Conservation (phyloP, 192 early-diverging fungal species). For the Linnemannia exigua region DNA sequence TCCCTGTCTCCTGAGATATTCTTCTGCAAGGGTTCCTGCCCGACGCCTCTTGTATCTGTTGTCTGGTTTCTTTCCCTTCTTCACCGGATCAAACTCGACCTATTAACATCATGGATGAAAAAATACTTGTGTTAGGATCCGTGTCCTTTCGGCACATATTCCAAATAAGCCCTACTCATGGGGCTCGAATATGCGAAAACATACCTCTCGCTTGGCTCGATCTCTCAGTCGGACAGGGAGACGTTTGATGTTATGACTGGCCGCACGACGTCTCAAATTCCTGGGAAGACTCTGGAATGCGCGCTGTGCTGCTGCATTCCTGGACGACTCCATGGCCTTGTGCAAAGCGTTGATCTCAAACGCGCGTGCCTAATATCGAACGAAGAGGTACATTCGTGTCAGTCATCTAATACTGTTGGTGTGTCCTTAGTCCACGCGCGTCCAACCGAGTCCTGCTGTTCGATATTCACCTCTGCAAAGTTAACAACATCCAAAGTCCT, state of each 20-base stretch:
- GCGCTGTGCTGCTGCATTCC: slow-evolving; percentile 53
- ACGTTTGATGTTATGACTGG: slow-evolving; percentile 95
- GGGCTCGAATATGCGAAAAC: neutral
- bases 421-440: neutral
- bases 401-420: neutral
- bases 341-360: slow-evolving; percentile 92
- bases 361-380: slow-evolving; percentile 72
- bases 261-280: slow-evolving; percentile 92
- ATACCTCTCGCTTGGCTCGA: slow-evolving; percentile 79
- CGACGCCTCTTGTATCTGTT: slow-evolving; percentile 59
- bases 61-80: slow-evolving; percentile 61
- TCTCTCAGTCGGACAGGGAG: slow-evolving; percentile 88
- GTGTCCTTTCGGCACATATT: neutral
- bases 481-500: slow-evolving; percentile 68
- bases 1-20: slow-evolving; percentile 66
- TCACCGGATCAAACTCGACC: slow-evolving; percentile 51
- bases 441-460: neutral
- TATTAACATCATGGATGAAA: slow-evolving; percentile 3
- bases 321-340: slow-evolving; percentile 76
- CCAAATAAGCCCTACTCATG: neutral
- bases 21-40: slow-evolving; percentile 58
- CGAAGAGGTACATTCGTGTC: neutral
- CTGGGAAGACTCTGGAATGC: slow-evolving; percentile 94
- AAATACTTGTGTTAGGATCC: neutral
- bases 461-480: slow-evolving; percentile 66